Conservation (phyloP, 192 early-diverging fungal species). For the Coemansia guatemalensis region DNA sequence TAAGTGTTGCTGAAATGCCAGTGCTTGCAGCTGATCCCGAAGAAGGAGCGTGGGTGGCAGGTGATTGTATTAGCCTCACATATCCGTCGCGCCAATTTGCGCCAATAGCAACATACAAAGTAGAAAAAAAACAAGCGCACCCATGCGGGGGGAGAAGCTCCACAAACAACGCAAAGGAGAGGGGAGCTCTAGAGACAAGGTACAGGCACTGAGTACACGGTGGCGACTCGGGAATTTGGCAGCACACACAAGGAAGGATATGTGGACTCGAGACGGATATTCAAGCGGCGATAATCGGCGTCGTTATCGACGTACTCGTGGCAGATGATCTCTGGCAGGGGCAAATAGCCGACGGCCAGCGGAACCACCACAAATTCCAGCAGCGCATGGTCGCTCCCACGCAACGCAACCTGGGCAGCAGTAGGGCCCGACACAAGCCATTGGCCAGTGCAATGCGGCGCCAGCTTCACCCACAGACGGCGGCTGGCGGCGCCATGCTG, state of each 20-base stretch:
- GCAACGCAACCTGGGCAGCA: conserved; percentile 7
- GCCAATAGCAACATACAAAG: neutral
- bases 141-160: neutral
- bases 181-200: neutral
- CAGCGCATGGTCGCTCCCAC: neutral
- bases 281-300: conserved; percentile 3
- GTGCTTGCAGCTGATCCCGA: neutral
- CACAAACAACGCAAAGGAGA: neutral
- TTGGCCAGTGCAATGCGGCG: conserved; percentile 4
- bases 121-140: neutral
- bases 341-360: conserved; percentile 35
- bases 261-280: neutral
- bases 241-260: conserved; percentile 22
- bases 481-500: conserved; percentile 6
- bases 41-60: neutral
- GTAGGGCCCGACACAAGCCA: conserved; percentile 40
- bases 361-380: conserved; percentile 35
- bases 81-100: neutral
- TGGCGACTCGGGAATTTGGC: conserved; percentile 15
- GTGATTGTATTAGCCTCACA: neutral
- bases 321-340: conserved; percentile 39
- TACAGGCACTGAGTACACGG: conserved; percentile 37
- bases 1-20: neutral
- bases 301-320: conserved; percentile 12
- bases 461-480: conserved; percentile 24